A percentile compares a stretch with the other conserved stretches of the same genome.
Evolutionary conservation across 192 early-diverging fungal genomes (phyloP).

Genomic region (Coemansia sp.): DNA sequence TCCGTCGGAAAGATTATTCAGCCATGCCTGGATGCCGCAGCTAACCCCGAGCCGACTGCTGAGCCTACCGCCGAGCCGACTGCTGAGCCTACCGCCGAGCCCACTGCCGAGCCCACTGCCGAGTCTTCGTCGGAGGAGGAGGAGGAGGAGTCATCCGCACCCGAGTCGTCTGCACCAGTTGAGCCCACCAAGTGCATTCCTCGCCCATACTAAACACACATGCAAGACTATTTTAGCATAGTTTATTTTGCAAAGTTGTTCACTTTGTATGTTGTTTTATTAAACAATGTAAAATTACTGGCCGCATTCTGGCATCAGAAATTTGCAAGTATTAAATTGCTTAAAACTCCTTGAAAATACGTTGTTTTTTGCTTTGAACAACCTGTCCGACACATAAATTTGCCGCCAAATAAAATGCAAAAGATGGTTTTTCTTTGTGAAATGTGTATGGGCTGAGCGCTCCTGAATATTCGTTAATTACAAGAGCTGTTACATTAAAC

Average conservation of each 20-base stretch:
- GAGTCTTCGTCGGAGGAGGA: constrained; percentile 2
- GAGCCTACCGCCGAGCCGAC: neutral
- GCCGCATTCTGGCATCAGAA: no score
- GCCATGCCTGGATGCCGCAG: constrained; percentile 4
- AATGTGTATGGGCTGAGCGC: no score
- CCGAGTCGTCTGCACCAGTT: neutral
- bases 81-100: neutral
- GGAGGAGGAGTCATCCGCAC: neutral
- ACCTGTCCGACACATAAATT: no score
- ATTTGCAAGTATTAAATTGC: no score
- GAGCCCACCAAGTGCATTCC: constrained; percentile 4
- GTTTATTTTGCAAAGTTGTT: neutral
- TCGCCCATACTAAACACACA: neutral
- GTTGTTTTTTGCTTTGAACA: no score
- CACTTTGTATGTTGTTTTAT: no score
- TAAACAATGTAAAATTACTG: no score
- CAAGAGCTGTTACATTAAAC: no score
- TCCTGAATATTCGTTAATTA: no score
- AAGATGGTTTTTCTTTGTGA: no score
- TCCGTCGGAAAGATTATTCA: constrained; percentile 5
- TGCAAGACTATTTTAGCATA: neutral
- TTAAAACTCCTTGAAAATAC: no score
- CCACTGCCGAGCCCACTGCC: neutral
- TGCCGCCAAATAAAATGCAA: no score
- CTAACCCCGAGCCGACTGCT: neutral